These are phyloP conservation scores for Xanthoconium stramineum DNA, from an alignment of 768 basidiomycete genomes.

Conservation along the genomic window DNA sequence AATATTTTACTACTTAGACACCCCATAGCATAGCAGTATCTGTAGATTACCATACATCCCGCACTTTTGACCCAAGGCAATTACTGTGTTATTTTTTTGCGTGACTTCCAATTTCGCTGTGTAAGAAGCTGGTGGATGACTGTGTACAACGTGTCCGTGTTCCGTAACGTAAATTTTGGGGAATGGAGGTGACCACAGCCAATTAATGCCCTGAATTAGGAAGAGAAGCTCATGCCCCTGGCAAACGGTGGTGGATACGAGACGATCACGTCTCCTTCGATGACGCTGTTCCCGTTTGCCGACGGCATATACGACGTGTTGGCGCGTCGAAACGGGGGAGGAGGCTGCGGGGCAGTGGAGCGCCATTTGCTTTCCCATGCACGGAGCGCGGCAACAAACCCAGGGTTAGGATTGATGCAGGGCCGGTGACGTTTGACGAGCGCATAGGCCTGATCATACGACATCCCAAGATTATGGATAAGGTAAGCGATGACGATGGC, in stretches of 20 bases:
- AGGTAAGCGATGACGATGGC: conserved; percentile 81
- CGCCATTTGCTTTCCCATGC: conserved; percentile 52
- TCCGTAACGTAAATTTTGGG: neutral
- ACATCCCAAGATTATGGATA: conserved; percentile 70
- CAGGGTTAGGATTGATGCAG: conserved; percentile 76
- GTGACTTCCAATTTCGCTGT: too few species aligned
- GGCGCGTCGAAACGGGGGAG: conserved; percentile 27
- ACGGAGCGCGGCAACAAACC: conserved; percentile 58
- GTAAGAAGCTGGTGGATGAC: too few species aligned
- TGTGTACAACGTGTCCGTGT: conserved; percentile 2
- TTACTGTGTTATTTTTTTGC: too few species aligned
- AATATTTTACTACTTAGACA: too few species aligned
- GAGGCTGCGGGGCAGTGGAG: conserved; percentile 8
- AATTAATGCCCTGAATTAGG: neutral
- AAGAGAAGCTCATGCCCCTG: conserved; percentile 28
- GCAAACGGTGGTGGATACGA: conserved; percentile 11
- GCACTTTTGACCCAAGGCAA: too few species aligned
- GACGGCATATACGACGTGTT: conserved; percentile 24
- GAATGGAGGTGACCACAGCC: neutral
- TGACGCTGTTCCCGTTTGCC: neutral
- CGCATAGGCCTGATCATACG: conserved; percentile 61
- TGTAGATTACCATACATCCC: too few species aligned
- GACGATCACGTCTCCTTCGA: neutral
- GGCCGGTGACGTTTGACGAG: conserved; percentile 63
- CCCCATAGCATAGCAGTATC: too few species aligned